Percentiles rank a stretch among this genome's conserved stretches.
These are phyloP conservation scores for Lasiosphaeria ovina DNA, from an alignment of 495 filamentous ascomycete species.

Conservation along the genomic window DNA sequence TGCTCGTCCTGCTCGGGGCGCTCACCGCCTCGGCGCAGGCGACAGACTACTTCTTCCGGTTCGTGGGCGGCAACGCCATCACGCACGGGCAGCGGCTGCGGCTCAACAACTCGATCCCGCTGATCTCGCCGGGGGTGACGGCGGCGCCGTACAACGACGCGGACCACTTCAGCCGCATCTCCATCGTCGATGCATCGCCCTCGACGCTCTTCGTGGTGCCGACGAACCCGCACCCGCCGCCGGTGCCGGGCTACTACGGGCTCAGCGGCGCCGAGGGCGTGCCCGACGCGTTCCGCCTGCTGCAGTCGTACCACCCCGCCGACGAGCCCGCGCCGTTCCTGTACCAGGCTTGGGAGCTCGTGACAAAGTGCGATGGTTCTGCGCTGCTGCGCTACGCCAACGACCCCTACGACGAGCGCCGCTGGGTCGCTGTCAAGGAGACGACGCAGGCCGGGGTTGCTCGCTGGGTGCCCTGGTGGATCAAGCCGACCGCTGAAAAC, in stretches of 20 bases:
- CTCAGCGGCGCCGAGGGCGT: constrained; percentile 19
- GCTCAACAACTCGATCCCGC: constrained; percentile 15
- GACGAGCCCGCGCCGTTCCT: constrained; percentile 7
- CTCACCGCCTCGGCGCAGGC: constrained; percentile 1
- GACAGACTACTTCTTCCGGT: constrained; percentile 23
- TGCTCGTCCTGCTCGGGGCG: constrained; percentile 10
- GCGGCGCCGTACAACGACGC: constrained; percentile 18
- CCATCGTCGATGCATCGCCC: not conserved
- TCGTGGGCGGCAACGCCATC: constrained; percentile 15
- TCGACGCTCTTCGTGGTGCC: constrained; percentile 16
- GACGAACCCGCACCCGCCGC: constrained; percentile 28
- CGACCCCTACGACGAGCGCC: constrained; percentile 5
- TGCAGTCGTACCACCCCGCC: constrained; percentile 16
- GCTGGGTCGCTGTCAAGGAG: constrained; percentile 26
- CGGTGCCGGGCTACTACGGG: constrained; percentile 26
- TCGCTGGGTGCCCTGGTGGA: constrained; percentile 22
- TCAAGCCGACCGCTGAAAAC: constrained; percentile 15
- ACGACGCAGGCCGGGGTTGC: constrained; percentile 7
- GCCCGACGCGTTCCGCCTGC: constrained; percentile 17
- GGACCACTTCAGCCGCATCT: constrained; percentile 22
- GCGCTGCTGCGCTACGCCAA: constrained; percentile 13
- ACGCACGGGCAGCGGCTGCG: constrained; percentile 22
- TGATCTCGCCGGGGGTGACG: constrained; percentile 17
- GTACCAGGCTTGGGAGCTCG: constrained; percentile 13
- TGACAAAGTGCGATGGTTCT: not conserved